Percentiles rank a stretch among this genome's conserved stretches.
Conservation (phyloP, 257 asterid genomes). For the Jacaranda mimosifolia region DNA sequence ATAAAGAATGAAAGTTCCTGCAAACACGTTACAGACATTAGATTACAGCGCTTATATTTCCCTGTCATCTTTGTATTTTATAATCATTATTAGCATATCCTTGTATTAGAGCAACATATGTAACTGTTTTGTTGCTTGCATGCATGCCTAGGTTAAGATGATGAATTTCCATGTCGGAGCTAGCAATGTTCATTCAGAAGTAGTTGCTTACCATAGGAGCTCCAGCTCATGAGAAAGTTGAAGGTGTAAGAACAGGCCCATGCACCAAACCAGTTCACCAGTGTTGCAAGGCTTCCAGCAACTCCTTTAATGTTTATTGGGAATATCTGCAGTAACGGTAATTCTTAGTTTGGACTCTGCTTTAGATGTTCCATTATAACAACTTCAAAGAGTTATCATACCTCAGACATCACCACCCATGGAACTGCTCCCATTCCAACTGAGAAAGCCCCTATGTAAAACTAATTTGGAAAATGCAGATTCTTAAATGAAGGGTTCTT, state of each 20-base stretch:
- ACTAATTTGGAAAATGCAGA: constrained; percentile 49
- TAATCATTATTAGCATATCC: no score
- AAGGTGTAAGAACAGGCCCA: constrained; percentile 93
- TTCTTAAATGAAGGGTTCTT: constrained; percentile 23
- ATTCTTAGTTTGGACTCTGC: neutral
- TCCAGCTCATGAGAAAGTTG: constrained; percentile 93
- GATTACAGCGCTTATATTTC: neutral
- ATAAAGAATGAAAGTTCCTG: constrained; percentile 87
- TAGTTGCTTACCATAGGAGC: constrained; percentile 67
- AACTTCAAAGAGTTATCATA: constrained; percentile 30
- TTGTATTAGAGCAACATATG: no score
- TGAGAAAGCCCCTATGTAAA: constrained; percentile 84
- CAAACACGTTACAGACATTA: constrained; percentile 30
- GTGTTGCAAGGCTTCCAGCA: constrained; percentile 93
- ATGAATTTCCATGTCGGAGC: neutral
- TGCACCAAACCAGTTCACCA: constrained; percentile 96
- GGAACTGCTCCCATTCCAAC: constrained; percentile 99
- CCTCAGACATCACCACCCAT: constrained; percentile 99
- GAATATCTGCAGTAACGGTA: constrained; percentile 61
- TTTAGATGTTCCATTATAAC: constrained; percentile 2
- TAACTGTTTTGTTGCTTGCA: no score
- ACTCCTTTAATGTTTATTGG: constrained; percentile 93
- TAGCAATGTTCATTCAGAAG: neutral
- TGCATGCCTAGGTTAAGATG: neutral
- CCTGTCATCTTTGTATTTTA: neutral